Percentiles rank a stretch among this genome's conserved stretches.
Conservation (phyloP, 306 rosid species). For the Cucurbita maxima region DNA sequence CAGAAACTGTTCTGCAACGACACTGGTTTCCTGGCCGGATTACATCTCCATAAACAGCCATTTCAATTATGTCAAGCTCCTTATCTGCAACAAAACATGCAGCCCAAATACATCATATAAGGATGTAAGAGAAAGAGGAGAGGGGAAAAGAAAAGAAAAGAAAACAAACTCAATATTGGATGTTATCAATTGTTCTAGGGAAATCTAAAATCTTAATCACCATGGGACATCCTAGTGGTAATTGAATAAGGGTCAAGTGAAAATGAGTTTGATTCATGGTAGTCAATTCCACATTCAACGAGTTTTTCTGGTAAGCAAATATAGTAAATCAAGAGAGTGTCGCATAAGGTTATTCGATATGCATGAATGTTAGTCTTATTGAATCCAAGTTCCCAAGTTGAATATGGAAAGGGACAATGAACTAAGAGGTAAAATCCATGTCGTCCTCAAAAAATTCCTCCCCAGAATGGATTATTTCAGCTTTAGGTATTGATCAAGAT, state of each 20-base stretch:
- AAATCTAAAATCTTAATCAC: background rate
- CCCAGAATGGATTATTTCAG: background rate
- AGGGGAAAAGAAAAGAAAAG: background rate
- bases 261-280: background rate
- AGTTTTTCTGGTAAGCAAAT: background rate
- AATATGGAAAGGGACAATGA: background rate
- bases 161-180: background rate
- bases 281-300: background rate
- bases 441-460: background rate
- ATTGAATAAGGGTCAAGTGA: no score
- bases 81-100: slow-evolving; percentile 33
- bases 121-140: no score
- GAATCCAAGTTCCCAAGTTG: background rate
- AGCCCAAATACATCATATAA: background rate
- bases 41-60: slow-evolving; percentile 98
- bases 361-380: background rate
- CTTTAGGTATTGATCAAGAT: background rate
- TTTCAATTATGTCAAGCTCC: slow-evolving; percentile 87
- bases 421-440: background rate
- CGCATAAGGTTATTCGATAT: background rate
- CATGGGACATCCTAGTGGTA: background rate
- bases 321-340: no score
- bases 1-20: slow-evolving; percentile 75
- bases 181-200: background rate
- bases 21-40: slow-evolving; percentile 81